phyloP scores from a whole-genome alignment of 2,329 filamentous ascomycete species.

The Neopestalotiopsis sp. region DNA sequence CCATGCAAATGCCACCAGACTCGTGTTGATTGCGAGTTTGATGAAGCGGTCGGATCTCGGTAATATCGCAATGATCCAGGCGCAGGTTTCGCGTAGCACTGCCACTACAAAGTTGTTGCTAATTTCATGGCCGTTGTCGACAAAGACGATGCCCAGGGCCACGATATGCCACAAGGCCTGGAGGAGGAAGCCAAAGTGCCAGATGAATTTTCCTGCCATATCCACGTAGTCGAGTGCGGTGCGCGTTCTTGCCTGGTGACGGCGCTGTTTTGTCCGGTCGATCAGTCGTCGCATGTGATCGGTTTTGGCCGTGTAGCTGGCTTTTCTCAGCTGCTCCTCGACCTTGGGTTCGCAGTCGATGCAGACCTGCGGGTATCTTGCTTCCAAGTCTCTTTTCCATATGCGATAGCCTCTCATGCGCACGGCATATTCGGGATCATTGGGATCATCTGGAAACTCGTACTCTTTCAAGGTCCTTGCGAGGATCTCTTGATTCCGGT shows the following conservation, averaged over 20 bases:
- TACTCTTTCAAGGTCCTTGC: slow-evolving; percentile 81
- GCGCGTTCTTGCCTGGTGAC: slow-evolving; percentile 44
- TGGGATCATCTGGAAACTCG: slow-evolving; percentile 68
- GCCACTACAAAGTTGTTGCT: slow-evolving; percentile 17
- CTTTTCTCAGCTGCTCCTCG: slow-evolving; percentile 69
- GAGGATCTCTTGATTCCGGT: slow-evolving; percentile 88
- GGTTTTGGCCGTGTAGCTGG: slow-evolving; percentile 83
- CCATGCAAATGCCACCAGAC: slow-evolving; percentile 67
- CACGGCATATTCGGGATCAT: slow-evolving; percentile 71
- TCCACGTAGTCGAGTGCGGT: slow-evolving; percentile 51
- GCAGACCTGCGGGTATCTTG: slow-evolving; percentile 89
- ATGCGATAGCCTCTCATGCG: slow-evolving; percentile 72
- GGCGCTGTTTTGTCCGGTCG: slow-evolving; percentile 62
- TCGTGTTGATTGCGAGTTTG: slow-evolving; percentile 53
- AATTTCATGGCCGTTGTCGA: slow-evolving; percentile 24
- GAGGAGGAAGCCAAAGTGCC: slow-evolving; percentile 49
- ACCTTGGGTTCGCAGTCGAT: slow-evolving; percentile 78
- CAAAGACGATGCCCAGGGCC: slow-evolving; percentile 35
- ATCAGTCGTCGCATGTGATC: slow-evolving; percentile 79
- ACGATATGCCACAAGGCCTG: slow-evolving; percentile 54
- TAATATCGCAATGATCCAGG: slow-evolving; percentile 37
- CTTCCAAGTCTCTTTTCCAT: slow-evolving; percentile 76
- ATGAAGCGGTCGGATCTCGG: slow-evolving; percentile 49
- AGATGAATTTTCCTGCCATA: slow-evolving; percentile 49
- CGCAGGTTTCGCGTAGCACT: slow-evolving; percentile 25